Evolutionary conservation across 192 early-diverging fungal genomes (phyloP), one percentile per base, ranked within the genome.

Genomic region (Coemansia sp.): DNA sequence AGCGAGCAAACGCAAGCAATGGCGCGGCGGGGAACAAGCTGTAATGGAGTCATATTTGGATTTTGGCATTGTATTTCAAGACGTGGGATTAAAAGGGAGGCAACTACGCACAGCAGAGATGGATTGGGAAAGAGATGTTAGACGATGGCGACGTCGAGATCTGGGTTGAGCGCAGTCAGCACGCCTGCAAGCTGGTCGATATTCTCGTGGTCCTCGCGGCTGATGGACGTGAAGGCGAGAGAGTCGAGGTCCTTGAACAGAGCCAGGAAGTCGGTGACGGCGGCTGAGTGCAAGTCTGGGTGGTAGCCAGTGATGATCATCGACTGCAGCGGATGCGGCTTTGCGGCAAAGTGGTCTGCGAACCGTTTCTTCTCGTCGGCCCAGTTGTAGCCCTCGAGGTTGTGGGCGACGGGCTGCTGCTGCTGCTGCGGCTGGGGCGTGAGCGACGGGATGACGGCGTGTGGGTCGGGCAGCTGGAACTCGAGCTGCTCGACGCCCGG

Each of bases 161-260:
- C 79, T 0, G 79, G 65, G 44, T 76, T 73, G n/a, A 82, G 64
- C 6, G 79, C 79, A 11, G 79, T 73, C 36, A 82, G 62, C 10
- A 76, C 79, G 44, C 79, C 79, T 6, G 79, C 79, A 34, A 82
- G 65, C 62, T 82, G 79, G 58, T 82, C 79, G 51, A 82, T 82
- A 26, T 76, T 76, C 45, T 72, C 79, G 48, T 82, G 79, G 46
- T 82, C 75, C 53, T 82, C 79, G 49, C 79, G 74, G 38, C 52
- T 67, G 18, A 82, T 64, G 6, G 67, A 60, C 15, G 73, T 66
- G 55, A 82, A 82, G 2, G 71, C 74, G 41, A 82, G 52, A 1
- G 74, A 75, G 21, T 82, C 79, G 35, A 82, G 66, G 39, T 82
- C 79, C 6, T 75, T 75, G 68, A 82, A 82, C 56, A 82, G 52